Evolutionary conservation across 345 rosid genomes (phyloP), one percentile per base, ranked within the genome.

Genomic region (Anacardium occidentale): DNA sequence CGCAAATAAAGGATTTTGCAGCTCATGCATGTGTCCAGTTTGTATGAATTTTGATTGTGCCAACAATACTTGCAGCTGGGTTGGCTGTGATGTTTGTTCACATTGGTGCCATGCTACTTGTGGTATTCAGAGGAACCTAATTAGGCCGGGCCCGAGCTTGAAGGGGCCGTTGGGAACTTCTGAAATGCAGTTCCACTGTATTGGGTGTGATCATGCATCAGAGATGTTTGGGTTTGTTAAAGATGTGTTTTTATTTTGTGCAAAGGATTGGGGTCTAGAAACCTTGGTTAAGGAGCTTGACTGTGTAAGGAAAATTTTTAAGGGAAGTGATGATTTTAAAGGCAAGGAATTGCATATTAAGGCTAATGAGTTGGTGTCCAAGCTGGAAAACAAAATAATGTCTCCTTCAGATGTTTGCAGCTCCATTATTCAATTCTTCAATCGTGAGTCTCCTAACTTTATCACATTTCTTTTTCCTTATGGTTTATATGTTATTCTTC

Each of bases 21-120:
- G 97, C 77, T 89, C 96, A 1, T 95, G 99, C 74, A 95, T 90
- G 94, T 95, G 99, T 74, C 97, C 97, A 0, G 83, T 95, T n/a
- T 95, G 99, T 75, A 77, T 91, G 82, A 88, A 79, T 54, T 95
- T 95, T 55, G 99, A 95, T 81, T 89, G 89, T 53, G 99, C 99
- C 11, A 90, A 62, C 77, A 92, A 95, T 76, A 95, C 99, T 44
- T 95, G 99, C 83, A 91, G 96, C 85, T 95, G 99, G 99, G 98
- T 95, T 62, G 99, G 99, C 0, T 95, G 99, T 76, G 99, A 95
- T 76, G 96, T 88, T 2, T 95, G 99, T 73, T 91, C 98, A 24
- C 99, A 95, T 84, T 95, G 99, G 99, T 95, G 98, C 78, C 99
- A 95, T 69, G 94, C 97, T 55, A 87, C 89, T 3, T 95, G 99